Base-by-base conservation (phyloP, 1,284 basidiomycete genomes). In the Pulveroboletus sp. region DNA sequence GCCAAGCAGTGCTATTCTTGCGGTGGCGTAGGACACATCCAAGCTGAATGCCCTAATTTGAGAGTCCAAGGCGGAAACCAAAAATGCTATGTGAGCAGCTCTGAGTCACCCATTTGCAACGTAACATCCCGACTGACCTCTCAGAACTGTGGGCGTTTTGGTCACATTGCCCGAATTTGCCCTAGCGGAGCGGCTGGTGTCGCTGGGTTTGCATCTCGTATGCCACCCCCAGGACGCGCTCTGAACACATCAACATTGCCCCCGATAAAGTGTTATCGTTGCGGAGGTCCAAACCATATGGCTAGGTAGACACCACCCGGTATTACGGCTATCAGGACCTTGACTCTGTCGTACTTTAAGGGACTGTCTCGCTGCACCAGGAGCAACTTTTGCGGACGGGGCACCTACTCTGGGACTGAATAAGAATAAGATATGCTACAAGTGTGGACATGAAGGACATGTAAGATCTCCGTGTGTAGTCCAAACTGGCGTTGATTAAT, bases 1-100 rank as follows among this genome's bases (percentile, higher is more conserved):
- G 67, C 73, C 22, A 75, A 73, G 57, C 71, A 72, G 49, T 72
- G 90, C 73, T 92, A 90, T 72, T 84, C 83, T 28, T 92, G 90
- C 70, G 86, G 88, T 39, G 89, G 87, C 43, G 81, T 91, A 51
- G 87, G 87, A 59, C 84, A 87, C 72, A 90, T 88, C 57, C 82
- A 83, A 73, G 88, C 91, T 45, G 93, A 95, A 72, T 96, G 93
- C 69, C 93, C 94, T 15, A 93, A 84, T 68, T 75, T 92, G 69
- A 85, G 91, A 68, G 76, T 87, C 52, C 85, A 80, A 58, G 76
- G 77, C 60, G 80, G 75, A 59, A 83, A 80, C 65, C 87, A 89
- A 75, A 93, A 92, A 75, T 95, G 92, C 75, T 94, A 92, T 73
- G 91, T 92, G 73, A 72, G 86, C 20, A 39, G n/a, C 43, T 51